phyloP scores from a whole-genome alignment of 306 rosid genomes.

The Luffa acutangula region DNA sequence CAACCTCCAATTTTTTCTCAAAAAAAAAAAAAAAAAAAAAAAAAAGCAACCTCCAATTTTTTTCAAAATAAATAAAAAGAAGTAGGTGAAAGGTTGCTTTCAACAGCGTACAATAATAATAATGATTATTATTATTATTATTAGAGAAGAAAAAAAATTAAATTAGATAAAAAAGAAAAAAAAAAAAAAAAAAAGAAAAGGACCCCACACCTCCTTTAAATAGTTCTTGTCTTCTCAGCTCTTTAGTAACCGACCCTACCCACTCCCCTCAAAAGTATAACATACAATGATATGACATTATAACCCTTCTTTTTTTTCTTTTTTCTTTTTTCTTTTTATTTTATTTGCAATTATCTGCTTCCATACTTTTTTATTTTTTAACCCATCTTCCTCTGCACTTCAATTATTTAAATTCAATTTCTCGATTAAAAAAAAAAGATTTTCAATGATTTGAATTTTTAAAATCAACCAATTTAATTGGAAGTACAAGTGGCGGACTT shows the following conservation, averaged over 20 bases:
- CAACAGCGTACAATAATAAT: slow-evolving; percentile 5
- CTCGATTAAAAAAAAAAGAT: neutral
- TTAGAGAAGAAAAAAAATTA: neutral
- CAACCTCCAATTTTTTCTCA: neutral
- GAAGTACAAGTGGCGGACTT: neutral
- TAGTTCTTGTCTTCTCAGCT: slow-evolving; percentile 7
- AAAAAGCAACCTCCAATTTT: slow-evolving; percentile 14
- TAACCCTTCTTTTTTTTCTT: neutral
- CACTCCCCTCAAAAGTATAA: slow-evolving; percentile 12
- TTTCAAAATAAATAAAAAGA: neutral
- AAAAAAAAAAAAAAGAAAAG: neutral
- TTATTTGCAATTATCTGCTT: neutral
- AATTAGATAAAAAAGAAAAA: neutral
- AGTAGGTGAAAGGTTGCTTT: slow-evolving; percentile 40
- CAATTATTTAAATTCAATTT: neutral
- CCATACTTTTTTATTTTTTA: neutral
- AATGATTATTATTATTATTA: neutral
- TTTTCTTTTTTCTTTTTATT: no score
- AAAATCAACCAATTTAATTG: neutral
- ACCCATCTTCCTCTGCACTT: neutral
- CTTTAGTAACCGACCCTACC: slow-evolving; percentile 27
- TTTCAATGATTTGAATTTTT: neutral
- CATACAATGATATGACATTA: neutral
- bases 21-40: neutral
- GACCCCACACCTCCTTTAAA: slow-evolving; percentile 24